These are phyloP conservation scores for Fonsecaea erecta DNA, from an alignment of 2,329 filamentous ascomycete species.

Conservation along the genomic window DNA sequence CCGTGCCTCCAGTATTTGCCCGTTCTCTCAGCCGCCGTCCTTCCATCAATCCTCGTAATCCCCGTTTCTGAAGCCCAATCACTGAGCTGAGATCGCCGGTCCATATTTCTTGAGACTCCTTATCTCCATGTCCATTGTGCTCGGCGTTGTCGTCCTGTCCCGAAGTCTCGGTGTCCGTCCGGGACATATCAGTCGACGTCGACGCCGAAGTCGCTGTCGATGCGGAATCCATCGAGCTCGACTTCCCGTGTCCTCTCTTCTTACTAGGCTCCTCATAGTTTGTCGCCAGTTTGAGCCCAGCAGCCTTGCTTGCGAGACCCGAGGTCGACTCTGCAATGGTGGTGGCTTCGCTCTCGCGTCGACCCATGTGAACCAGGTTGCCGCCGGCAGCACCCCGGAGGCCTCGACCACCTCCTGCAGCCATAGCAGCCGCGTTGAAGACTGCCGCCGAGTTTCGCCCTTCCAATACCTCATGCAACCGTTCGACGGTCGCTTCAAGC, in stretches of 20 bases:
- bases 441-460: constrained; percentile 94
- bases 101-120: constrained; percentile 69
- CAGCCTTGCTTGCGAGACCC: constrained; percentile 7
- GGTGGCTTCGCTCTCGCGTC: constrained; percentile 37
- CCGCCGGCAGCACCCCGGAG: constrained; percentile 69
- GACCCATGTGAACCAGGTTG: constrained; percentile 50
- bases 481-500: constrained; percentile 88
- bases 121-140: constrained; percentile 7
- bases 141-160: constrained; percentile 25
- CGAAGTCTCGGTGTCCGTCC: constrained; percentile 34
- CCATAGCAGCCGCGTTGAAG: constrained; percentile 98
- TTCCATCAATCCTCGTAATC: constrained; percentile 91
- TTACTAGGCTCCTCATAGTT: constrained; percentile 26
- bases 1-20: constrained; percentile 33
- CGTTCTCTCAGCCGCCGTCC: constrained; percentile 78
- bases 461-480: constrained; percentile 85
- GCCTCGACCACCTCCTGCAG: constrained; percentile 85
- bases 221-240: constrained; percentile 34
- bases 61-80: constrained; percentile 93
- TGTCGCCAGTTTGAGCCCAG: constrained; percentile 23
- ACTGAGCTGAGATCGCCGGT: constrained; percentile 74
- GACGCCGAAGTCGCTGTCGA: constrained; percentile 36
- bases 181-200: constrained; percentile 36
- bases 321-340: constrained; percentile 25
- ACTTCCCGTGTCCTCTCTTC: constrained; percentile 34